Conservation (phyloP, 495 filamentous ascomycete genomes). For the Endocarpon pusillum region DNA sequence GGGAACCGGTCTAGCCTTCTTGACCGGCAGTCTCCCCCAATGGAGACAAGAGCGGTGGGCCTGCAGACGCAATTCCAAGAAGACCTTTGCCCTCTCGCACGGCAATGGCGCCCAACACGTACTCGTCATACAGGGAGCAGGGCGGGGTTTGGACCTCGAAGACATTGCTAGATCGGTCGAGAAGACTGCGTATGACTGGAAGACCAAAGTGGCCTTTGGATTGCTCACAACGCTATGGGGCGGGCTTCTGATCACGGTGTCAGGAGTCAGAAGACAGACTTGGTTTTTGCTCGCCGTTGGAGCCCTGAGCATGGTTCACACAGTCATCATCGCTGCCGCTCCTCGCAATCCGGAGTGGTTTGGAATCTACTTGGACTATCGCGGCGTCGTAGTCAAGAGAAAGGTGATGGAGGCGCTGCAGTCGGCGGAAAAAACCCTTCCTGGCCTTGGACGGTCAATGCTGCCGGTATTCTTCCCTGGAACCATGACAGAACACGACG, state of each 20-base stretch:
- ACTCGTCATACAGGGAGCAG: slow-evolving; percentile 21
- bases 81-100: slow-evolving; percentile 20
- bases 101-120: slow-evolving; percentile 30
- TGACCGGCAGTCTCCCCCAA: slow-evolving; percentile 22
- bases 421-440: slow-evolving; percentile 15
- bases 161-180: too few species aligned
- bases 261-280: not conserved
- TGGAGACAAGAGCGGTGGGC: slow-evolving; percentile 36
- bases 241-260: not conserved
- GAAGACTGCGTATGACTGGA: not conserved
- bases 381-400: slow-evolving; percentile 11
- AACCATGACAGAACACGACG: too few species aligned
- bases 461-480: slow-evolving; percentile 20
- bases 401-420: slow-evolving; percentile 21
- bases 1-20: slow-evolving; percentile 22
- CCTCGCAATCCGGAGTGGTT: slow-evolving; percentile 13
- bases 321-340: slow-evolving; percentile 21
- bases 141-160: not conserved
- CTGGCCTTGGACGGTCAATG: slow-evolving; percentile 14
- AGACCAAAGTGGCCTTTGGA: not conserved
- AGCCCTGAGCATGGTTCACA: slow-evolving; percentile 29
- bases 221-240: not conserved
- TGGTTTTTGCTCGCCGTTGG: slow-evolving; percentile 21
- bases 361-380: slow-evolving; percentile 15
- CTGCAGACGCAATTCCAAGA: slow-evolving; percentile 15